A percentile compares a stretch with the other conserved stretches of the same genome.
These are phyloP conservation scores for Talaromyces borbonicus DNA, from an alignment of 495 filamentous ascomycete genomes.

Conservation along the genomic window DNA sequence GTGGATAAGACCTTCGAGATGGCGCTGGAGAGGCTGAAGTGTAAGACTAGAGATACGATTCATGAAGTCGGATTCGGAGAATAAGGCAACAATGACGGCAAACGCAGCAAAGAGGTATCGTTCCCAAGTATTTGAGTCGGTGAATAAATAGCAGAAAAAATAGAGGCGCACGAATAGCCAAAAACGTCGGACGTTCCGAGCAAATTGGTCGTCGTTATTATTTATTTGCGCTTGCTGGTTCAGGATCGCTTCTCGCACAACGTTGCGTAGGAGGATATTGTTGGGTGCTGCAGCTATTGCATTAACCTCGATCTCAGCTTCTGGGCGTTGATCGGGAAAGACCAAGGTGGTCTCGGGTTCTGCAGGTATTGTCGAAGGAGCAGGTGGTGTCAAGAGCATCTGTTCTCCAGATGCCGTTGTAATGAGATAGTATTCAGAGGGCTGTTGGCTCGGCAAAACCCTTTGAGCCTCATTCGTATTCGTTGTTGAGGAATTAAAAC, in stretches of 20 bases:
- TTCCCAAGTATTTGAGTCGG: slow-evolving; percentile 60
- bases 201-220: slow-evolving; percentile 36
- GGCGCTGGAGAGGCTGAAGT: slow-evolving; percentile 54
- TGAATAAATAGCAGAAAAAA: slow-evolving; percentile 72
- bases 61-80: slow-evolving; percentile 56
- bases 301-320: neutral
- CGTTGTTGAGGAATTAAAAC: neutral
- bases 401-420: slow-evolving; percentile 4
- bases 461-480: neutral
- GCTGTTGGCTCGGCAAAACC: neutral
- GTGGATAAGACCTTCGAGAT: slow-evolving; percentile 64
- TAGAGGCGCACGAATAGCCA: slow-evolving; percentile 74
- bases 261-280: slow-evolving; percentile 23
- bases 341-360: neutral
- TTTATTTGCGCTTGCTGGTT: slow-evolving; percentile 29
- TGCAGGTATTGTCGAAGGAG: neutral
- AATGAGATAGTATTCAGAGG: slow-evolving; percentile 2
- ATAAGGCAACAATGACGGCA: slow-evolving; percentile 47
- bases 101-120: slow-evolving; percentile 55
- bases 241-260: slow-evolving; percentile 29
- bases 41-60: slow-evolving; percentile 45
- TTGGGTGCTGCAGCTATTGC: neutral
- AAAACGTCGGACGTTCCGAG: slow-evolving; percentile 46
- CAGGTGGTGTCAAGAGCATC: slow-evolving; percentile 4
- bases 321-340: slow-evolving; percentile 1